A percentile compares a stretch with the other conserved stretches of the same genome.
Conservation (phyloP, 176 grass and related monocot species). For the Tuctoria greenei region DNA sequence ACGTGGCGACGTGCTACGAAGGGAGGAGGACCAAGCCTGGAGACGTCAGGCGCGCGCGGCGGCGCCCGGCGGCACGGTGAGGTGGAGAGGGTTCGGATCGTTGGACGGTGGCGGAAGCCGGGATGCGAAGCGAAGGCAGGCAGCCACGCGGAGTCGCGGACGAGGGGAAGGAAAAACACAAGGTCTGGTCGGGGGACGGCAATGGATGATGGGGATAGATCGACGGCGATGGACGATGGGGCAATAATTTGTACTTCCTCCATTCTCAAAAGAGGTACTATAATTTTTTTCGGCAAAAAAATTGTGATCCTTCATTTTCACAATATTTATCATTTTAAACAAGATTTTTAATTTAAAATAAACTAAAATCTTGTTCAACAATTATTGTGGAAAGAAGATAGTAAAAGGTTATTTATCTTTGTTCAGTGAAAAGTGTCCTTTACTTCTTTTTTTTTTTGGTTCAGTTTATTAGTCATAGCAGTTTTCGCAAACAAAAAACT, state of each 20-base stretch:
- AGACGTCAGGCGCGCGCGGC: background rate
- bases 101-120: background rate
- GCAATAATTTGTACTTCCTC: too few relatives aligned
- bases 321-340: too few relatives aligned
- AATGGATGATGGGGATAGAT: background rate
- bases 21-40: background rate
- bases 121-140: background rate
- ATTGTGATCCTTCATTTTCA: too few relatives aligned
- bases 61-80: background rate
- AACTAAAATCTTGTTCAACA: too few relatives aligned
- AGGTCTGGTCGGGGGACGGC: background rate
- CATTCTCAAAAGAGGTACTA: too few relatives aligned
- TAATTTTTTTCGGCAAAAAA: too few relatives aligned
- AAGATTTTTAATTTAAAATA: too few relatives aligned
- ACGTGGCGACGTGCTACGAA: background rate
- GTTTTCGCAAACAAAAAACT: background rate
- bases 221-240: too few relatives aligned
- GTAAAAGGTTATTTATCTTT: too few relatives aligned
- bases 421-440: too few relatives aligned
- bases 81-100: background rate
- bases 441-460: background rate
- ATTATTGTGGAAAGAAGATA: too few relatives aligned
- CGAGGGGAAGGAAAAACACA: background rate
- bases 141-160: slow-evolving; percentile 17
- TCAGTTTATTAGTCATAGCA: background rate